These are phyloP conservation scores for Ogataea hybrid DNA, from an alignment of 1,139 yeast species.

Conservation along the genomic window DNA sequence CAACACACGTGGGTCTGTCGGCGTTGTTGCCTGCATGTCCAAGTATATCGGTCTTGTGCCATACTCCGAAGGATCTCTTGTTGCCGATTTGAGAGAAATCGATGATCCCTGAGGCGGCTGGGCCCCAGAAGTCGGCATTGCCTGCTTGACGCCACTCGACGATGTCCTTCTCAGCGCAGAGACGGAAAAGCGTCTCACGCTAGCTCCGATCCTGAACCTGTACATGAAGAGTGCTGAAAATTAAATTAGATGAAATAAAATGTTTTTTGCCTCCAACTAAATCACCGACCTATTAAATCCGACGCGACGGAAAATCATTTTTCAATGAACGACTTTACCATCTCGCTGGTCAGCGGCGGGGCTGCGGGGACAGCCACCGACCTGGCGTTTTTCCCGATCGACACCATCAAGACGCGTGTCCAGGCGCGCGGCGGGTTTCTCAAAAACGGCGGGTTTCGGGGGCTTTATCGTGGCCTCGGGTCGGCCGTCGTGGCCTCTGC, in stretches of 20 bases:
- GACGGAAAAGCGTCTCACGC: slow-evolving; percentile 3
- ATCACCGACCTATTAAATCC: background rate
- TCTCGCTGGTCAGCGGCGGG: slow-evolving; percentile 54
- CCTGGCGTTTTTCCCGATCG: slow-evolving; percentile 92
- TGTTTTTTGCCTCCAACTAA: slow-evolving; percentile 2
- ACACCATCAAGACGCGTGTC: slow-evolving; percentile 86
- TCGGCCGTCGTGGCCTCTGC: slow-evolving; percentile 95
- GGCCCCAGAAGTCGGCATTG: slow-evolving; percentile 18
- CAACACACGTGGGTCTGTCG: slow-evolving; percentile 94
- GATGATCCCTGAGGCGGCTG: slow-evolving; percentile 47
- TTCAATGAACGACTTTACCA: slow-evolving; percentile 8
- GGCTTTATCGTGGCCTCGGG: slow-evolving; percentile 89
- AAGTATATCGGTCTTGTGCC: slow-evolving; percentile 88
- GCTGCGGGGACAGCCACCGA: slow-evolving; percentile 97
- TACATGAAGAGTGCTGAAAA: slow-evolving; percentile 4
- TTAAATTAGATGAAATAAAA: background rate
- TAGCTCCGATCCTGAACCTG: slow-evolving; percentile 1
- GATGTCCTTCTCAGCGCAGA: slow-evolving; percentile 12
- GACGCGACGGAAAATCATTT: slow-evolving; percentile 7
- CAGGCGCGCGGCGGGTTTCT: slow-evolving; percentile 97
- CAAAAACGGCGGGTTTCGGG: slow-evolving; percentile 87
- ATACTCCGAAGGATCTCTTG: slow-evolving; percentile 40
- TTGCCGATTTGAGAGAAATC: slow-evolving; percentile 44
- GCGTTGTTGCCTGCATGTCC: slow-evolving; percentile 98
- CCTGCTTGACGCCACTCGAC: slow-evolving; percentile 22